Conservation (phyloP, 2,329 filamentous ascomycete genomes). For the Paecilomyces variotii region DNA sequence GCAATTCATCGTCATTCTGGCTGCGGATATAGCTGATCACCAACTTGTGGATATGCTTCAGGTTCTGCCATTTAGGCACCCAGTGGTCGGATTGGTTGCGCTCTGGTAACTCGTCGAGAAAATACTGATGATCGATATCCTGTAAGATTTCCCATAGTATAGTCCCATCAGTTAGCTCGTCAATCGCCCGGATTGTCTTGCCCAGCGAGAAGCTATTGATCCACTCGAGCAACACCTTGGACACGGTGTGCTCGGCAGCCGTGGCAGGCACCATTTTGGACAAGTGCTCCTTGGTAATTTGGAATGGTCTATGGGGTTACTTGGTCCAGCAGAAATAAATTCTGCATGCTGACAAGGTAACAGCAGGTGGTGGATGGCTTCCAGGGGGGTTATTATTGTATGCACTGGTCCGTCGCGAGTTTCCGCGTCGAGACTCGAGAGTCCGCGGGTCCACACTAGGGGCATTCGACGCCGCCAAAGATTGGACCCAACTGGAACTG, state of each 20-base stretch:
- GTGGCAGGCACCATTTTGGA: slow-evolving; percentile 23
- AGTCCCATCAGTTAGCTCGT: slow-evolving; percentile 38
- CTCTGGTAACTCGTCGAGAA: slow-evolving; percentile 41
- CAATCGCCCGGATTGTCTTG: slow-evolving; percentile 31
- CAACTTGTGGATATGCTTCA: slow-evolving; percentile 41
- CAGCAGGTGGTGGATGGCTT: neutral
- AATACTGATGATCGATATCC: slow-evolving; percentile 41
- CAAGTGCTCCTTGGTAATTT: slow-evolving; percentile 10
- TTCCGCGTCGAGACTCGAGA: neutral
- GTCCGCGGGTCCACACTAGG: neutral
- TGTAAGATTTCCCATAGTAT: slow-evolving; percentile 42
- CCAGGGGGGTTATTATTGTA: neutral
- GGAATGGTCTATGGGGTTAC: slow-evolving; percentile 2
- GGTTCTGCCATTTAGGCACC: slow-evolving; percentile 42
- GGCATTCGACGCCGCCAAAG: neutral
- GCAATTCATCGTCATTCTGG: slow-evolving; percentile 36
- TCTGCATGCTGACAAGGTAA: slow-evolving; percentile 1
- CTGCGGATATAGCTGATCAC: slow-evolving; percentile 38
- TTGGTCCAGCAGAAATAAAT: neutral
- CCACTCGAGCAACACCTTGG: slow-evolving; percentile 40
- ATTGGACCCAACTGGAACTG: neutral
- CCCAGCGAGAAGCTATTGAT: slow-evolving; percentile 39
- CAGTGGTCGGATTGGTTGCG: slow-evolving; percentile 36
- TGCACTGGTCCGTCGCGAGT: neutral
- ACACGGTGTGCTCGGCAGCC: slow-evolving; percentile 38